Evolutionary conservation across 768 basidiomycete genomes (phyloP).

Genomic region (Naematelia encephala): DNA sequence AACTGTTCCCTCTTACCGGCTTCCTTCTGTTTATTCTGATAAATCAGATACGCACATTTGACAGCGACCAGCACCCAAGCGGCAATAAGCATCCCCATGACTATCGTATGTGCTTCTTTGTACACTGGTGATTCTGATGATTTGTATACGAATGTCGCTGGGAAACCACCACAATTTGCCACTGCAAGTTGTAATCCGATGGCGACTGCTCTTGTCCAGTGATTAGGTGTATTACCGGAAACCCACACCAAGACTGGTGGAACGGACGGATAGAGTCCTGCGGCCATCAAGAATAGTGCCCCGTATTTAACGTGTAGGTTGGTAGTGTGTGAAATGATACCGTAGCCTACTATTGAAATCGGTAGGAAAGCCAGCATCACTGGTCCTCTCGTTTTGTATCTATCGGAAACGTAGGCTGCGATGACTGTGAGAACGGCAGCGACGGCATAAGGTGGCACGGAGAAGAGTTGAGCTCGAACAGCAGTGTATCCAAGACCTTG

Average conservation of each 20-base stretch:
- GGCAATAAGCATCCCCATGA: slow-evolving; percentile 28
- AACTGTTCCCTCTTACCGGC: slow-evolving; percentile 30
- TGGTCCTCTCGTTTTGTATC: slow-evolving; percentile 9
- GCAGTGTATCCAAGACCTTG: slow-evolving; percentile 32
- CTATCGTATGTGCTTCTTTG: slow-evolving; percentile 26
- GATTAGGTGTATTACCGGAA: no score
- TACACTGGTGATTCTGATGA: slow-evolving; percentile 22
- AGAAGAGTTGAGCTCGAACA: slow-evolving; percentile 32
- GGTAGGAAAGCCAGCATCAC: slow-evolving; percentile 5
- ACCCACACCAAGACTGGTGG: no score
- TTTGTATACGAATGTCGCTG: slow-evolving; percentile 31
- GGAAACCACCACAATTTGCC: slow-evolving; percentile 37
- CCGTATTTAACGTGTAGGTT: slow-evolving; percentile 13
- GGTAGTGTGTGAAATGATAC: slow-evolving; percentile 9
- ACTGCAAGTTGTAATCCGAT: slow-evolving; percentile 37
- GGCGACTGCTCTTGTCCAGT: slow-evolving; percentile 32
- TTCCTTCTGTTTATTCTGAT: slow-evolving; percentile 24
- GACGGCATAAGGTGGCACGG: slow-evolving; percentile 38
- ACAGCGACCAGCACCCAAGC: slow-evolving; percentile 31
- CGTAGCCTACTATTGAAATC: slow-evolving; percentile 9
- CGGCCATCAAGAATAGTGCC: slow-evolving; percentile 9
- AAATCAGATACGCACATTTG: slow-evolving; percentile 28
- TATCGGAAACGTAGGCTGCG: slow-evolving; percentile 13
- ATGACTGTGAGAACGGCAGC: slow-evolving; percentile 28
- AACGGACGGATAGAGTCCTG: slow-evolving; percentile 17